Evolutionary conservation across 1,139 yeast species (phyloP).

Genomic region (Geotrichum histeridarum): DNA sequence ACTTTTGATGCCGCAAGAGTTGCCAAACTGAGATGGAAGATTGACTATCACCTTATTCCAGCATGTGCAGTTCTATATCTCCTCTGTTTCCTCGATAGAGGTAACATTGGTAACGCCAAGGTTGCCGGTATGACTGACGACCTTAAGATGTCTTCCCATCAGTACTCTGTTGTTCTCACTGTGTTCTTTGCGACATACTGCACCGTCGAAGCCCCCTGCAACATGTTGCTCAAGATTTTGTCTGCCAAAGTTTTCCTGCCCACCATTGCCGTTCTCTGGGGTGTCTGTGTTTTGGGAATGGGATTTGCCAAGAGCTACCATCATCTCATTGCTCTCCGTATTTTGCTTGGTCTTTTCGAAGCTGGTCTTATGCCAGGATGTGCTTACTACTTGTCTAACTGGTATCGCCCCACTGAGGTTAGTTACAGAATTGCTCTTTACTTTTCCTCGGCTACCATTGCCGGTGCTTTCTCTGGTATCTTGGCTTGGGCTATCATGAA

Average conservation of each 20-base stretch:
- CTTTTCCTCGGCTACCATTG: conserved; percentile 42
- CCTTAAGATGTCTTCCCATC: conserved; percentile 45
- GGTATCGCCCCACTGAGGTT: conserved; percentile 34
- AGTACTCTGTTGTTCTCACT: conserved; percentile 54
- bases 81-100: conserved; percentile 56
- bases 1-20: conserved; percentile 1
- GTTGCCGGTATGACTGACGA: conserved; percentile 55
- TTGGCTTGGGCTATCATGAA: conserved; percentile 39
- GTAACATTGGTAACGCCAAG: conserved; percentile 57
- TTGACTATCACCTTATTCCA: conserved; percentile 54
- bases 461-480: conserved; percentile 37
- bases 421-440: conserved; percentile 54
- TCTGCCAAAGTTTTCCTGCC: conserved; percentile 44
- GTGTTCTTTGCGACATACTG: conserved; percentile 60
- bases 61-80: conserved; percentile 53
- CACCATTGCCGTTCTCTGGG: conserved; percentile 55
- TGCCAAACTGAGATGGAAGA: conserved; percentile 41
- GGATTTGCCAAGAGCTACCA: conserved; percentile 44
- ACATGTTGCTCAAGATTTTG: conserved; percentile 43
- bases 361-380: conserved; percentile 35
- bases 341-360: conserved; percentile 34
- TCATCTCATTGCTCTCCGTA: conserved; percentile 28
- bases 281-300: conserved; percentile 53
- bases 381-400: conserved; percentile 33
- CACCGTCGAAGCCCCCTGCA: conserved; percentile 55